Evolutionary conservation across 176 grass and related monocot species (phyloP).

Genomic region (Carex cristatella): DNA sequence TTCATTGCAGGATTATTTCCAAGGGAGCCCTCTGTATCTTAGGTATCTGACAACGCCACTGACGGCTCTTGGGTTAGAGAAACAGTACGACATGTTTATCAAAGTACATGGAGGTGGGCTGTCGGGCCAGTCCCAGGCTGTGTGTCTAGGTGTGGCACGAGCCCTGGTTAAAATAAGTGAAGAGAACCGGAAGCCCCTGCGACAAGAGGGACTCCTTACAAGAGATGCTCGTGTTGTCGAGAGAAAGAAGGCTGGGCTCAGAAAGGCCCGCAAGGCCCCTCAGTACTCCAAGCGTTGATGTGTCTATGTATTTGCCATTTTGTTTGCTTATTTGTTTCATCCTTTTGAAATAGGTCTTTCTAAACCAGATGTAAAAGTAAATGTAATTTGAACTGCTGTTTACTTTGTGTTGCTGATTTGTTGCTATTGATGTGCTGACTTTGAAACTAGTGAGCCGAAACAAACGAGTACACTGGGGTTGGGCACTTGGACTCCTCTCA

Average conservation of each 20-base stretch:
- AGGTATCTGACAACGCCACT: slow-evolving; percentile 72
- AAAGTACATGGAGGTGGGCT: slow-evolving; percentile 90
- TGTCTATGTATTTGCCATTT: slow-evolving; percentile 7
- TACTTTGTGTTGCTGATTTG: neutral
- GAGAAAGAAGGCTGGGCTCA: slow-evolving; percentile 92
- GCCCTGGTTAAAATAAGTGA: slow-evolving; percentile 76
- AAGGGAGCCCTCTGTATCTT: slow-evolving; percentile 77
- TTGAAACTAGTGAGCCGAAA: neutral
- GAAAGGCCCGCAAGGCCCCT: slow-evolving; percentile 84
- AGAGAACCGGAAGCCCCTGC: slow-evolving; percentile 52
- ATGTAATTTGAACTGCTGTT: slow-evolving; percentile 13
- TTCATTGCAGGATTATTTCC: slow-evolving; percentile 75
- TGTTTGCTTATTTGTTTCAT: slow-evolving; percentile 17
- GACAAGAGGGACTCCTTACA: slow-evolving; percentile 67
- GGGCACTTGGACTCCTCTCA: neutral
- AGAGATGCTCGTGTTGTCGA: slow-evolving; percentile 96
- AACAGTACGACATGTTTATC: slow-evolving; percentile 77
- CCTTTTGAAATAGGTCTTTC: neutral
- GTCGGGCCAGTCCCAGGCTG: slow-evolving; percentile 84
- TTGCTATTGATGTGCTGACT: neutral
- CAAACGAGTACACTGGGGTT: neutral
- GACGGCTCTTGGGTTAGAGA: slow-evolving; percentile 64
- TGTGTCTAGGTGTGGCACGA: slow-evolving; percentile 80
- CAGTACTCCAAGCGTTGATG: slow-evolving; percentile 91
- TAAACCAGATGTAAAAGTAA: slow-evolving; percentile 13